Conservation (phyloP, 2,329 filamentous ascomycete genomes). For the Periconia sp. region DNA sequence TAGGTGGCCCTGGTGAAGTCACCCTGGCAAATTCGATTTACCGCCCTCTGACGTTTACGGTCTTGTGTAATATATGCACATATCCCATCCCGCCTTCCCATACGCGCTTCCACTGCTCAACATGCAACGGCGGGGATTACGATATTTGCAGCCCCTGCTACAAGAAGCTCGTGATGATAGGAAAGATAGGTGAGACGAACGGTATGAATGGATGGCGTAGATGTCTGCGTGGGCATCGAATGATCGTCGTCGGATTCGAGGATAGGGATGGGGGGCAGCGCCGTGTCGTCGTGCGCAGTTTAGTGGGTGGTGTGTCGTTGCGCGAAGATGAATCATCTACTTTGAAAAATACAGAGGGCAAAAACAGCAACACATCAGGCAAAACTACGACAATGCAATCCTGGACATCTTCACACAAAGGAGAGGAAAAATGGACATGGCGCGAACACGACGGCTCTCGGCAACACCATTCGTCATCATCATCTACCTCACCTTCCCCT, state of each 20-base stretch:
- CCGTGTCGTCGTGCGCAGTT: slow-evolving; percentile 67
- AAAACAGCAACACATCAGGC: background rate
- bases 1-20: slow-evolving; percentile 34
- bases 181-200: slow-evolving; percentile 72
- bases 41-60: slow-evolving; percentile 70
- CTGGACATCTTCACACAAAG: slow-evolving; percentile 1
- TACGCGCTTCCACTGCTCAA: slow-evolving; percentile 77
- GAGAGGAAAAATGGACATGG: slow-evolving; percentile 35
- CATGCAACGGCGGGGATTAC: slow-evolving; percentile 79
- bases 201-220: slow-evolving; percentile 80
- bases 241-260: slow-evolving; percentile 77
- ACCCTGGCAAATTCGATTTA: slow-evolving; percentile 51
- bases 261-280: slow-evolving; percentile 67
- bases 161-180: slow-evolving; percentile 61
- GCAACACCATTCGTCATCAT: slow-evolving; percentile 17
- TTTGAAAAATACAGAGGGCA: slow-evolving; percentile 4
- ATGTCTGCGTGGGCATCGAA: slow-evolving; percentile 78
- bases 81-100: slow-evolving; percentile 69
- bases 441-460: slow-evolving; percentile 36
- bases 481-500: slow-evolving; percentile 1
- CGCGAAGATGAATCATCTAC: slow-evolving; percentile 56
- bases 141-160: slow-evolving; percentile 85
- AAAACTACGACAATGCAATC: background rate
- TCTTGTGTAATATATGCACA: slow-evolving; percentile 77
- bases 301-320: slow-evolving; percentile 76